A percentile compares a stretch with the other conserved stretches of the same genome.
Conservation (phyloP, 116 monocot species). For the Phalaenopsis hybrid region DNA sequence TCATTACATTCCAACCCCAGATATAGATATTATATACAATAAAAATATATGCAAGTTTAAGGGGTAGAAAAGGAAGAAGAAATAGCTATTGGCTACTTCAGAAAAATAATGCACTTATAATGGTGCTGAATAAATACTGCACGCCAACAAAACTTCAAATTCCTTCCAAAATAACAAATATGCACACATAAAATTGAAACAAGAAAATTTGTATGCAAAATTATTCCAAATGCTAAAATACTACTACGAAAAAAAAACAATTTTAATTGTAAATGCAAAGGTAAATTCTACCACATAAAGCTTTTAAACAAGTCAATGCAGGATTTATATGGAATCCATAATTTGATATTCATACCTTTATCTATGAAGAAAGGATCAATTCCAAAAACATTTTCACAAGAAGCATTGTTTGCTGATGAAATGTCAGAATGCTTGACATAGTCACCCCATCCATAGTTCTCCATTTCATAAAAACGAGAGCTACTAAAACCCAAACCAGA, state of each 20-base stretch:
- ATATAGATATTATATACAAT: too few relatives aligned
- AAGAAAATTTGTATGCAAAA: not conserved
- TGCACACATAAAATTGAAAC: not conserved
- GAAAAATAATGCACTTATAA: not conserved
- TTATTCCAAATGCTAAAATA: not conserved
- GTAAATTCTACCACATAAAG: not conserved
- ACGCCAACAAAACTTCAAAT: not conserved
- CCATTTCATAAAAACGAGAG: constrained; percentile 36
- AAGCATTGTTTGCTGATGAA: constrained; percentile 9
- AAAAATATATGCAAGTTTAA: too few relatives aligned
- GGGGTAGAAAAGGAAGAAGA: not conserved
- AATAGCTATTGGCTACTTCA: not conserved
- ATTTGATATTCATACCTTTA: constrained; percentile 37
- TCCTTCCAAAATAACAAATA: not conserved
- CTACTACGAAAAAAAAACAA: not conserved
- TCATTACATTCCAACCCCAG: too few relatives aligned
- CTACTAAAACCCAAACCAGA: constrained; percentile 10
- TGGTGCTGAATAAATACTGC: not conserved
- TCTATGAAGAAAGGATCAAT: constrained; percentile 71
- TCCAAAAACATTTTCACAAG: constrained; percentile 45
- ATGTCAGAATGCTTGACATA: constrained; percentile 7
- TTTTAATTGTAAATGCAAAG: not conserved
- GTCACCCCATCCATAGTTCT: constrained; percentile 77
- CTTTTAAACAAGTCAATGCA: not conserved
- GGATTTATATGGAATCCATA: not conserved